phyloP scores from a whole-genome alignment of 2,329 filamentous ascomycete species.

The Davidsoniella australis region DNA sequence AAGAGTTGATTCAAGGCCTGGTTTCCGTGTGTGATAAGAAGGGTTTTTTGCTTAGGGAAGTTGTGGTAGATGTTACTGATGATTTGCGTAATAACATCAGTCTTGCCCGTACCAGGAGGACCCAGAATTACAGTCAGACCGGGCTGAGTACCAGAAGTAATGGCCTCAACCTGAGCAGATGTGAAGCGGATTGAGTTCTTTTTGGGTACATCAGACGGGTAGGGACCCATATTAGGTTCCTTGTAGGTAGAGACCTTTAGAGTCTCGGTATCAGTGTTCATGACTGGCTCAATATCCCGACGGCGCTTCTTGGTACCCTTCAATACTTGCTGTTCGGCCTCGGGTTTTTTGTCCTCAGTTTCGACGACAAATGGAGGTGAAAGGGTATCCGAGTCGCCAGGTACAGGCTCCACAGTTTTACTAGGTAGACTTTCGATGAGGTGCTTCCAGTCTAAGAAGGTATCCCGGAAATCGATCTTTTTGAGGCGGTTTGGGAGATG shows the following conservation, averaged over 20 bases:
- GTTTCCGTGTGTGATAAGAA: constrained; percentile 92
- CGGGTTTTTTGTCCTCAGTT: constrained; percentile 40
- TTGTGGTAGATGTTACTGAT: constrained; percentile 99
- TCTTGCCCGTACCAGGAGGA: constrained; percentile 92
- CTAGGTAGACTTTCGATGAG: constrained; percentile 78
- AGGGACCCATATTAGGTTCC: constrained; percentile 75
- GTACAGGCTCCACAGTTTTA: constrained; percentile 64
- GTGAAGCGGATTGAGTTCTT: constrained; percentile 78
- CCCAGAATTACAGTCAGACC: constrained; percentile 88
- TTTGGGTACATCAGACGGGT: constrained; percentile 68
- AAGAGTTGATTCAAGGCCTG: constrained; percentile 96
- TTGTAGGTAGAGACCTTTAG: constrained; percentile 81
- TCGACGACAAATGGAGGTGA: constrained; percentile 78
- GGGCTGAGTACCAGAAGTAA: constrained; percentile 83
- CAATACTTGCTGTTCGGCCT: constrained; percentile 15
- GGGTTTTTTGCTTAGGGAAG: constrained; percentile 78
- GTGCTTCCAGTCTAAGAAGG: constrained; percentile 91
- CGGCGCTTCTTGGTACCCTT: constrained; percentile 63
- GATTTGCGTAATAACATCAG: constrained; percentile 95
- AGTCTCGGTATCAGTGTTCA: constrained; percentile 45
- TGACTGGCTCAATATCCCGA: constrained; percentile 53
- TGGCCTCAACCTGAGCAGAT: constrained; percentile 76
- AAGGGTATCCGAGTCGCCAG: constrained; percentile 55
- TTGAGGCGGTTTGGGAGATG: constrained; percentile 61
- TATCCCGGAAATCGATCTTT: constrained; percentile 79